Evolutionary conservation across 495 filamentous ascomycete genomes (phyloP).

Genomic region (Hypoxylon subgilvum): DNA sequence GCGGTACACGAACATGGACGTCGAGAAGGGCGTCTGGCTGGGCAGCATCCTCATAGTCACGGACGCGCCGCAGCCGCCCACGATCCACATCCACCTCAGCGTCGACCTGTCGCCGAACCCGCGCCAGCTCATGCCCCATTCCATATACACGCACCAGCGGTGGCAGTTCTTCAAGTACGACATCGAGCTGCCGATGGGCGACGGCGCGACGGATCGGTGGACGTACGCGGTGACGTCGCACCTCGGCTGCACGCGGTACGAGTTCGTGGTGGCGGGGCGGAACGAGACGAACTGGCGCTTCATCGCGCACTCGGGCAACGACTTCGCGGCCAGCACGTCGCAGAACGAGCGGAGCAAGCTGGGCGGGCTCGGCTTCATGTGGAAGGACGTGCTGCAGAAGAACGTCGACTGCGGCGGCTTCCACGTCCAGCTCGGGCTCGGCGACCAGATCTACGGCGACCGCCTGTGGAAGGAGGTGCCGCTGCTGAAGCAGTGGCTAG

Average conservation of each 20-base stretch:
- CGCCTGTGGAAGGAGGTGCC: conserved; percentile 96
- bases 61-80: conserved; percentile 90
- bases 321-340: conserved; percentile 86
- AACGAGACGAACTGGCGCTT: conserved; percentile 95
- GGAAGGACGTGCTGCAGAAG: conserved; percentile 98
- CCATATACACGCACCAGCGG: conserved; percentile 85
- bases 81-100: conserved; percentile 93
- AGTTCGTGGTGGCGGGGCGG: conserved; percentile 94
- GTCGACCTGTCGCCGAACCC: conserved; percentile 91
- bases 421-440: conserved; percentile 88
- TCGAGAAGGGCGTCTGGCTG: conserved; percentile 89
- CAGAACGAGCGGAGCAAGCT: conserved; percentile 82
- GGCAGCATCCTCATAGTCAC: conserved; percentile 79
- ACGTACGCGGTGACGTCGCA: conserved; percentile 98
- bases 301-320: conserved; percentile 92
- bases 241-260: conserved; percentile 93
- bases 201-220: conserved; percentile 81
- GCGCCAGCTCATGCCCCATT: conserved; percentile 80
- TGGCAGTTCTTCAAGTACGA: conserved; percentile 98
- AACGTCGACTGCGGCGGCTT: conserved; percentile 95
- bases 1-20: conserved; percentile 94
- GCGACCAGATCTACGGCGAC: conserved; percentile 96
- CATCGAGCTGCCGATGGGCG: conserved; percentile 88
- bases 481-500: conserved; percentile 89
- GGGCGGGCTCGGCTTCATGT: conserved; percentile 93